Evolutionary conservation across 495 filamentous ascomycete species (phyloP), one percentile per base, ranked within the genome.

Genomic region (Neurospora sp.): DNA sequence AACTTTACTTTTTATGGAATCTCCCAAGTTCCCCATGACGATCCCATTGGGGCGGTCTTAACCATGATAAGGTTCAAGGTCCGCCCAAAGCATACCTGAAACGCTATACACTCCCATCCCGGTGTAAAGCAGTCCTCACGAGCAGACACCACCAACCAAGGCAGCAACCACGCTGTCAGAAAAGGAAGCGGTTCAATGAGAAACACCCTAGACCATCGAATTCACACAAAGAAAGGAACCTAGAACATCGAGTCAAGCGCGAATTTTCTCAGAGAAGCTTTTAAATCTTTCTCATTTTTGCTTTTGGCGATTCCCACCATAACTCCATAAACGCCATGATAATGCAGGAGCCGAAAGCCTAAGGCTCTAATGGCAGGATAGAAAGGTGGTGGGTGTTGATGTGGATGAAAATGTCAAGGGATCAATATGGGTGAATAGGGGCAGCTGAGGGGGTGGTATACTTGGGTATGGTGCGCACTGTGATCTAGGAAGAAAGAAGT

Each of bases 291-390:
- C 18, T 71, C 70, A 71, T 23, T 16, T 27, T 18, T 31, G 41
- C 39, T 27, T 71, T 71, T 71, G 38, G 46, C 20, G 41, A 0
- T 48, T 16, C 20, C 70, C 27, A 27, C 70, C 70, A 18, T 59
- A 44, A 75, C 74, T 66, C 74, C 74, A 66, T 23, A 38, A 48
- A 75, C 74, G 74, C 74, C 74, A 73, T 41, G 37, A 46, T 69
- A 70, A 75, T 75, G 74, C 74, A 71, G 39, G 70, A 73, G 39
- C 48, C 48, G 11, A 3, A 54, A 59, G 48, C 20, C 10, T 27
- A 59, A 59, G 48, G 48, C 48, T 59, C 0, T 27, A 27, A 27
- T 59, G 20, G 48, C 5, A 27, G 11, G 11, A 59, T 59, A 27
- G 27, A 27, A 27, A 27, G 27, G 27, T 27, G 10, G 46, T 23